phyloP scores from a whole-genome alignment of 495 filamentous ascomycete genomes.

The Neurospora sp. region DNA sequence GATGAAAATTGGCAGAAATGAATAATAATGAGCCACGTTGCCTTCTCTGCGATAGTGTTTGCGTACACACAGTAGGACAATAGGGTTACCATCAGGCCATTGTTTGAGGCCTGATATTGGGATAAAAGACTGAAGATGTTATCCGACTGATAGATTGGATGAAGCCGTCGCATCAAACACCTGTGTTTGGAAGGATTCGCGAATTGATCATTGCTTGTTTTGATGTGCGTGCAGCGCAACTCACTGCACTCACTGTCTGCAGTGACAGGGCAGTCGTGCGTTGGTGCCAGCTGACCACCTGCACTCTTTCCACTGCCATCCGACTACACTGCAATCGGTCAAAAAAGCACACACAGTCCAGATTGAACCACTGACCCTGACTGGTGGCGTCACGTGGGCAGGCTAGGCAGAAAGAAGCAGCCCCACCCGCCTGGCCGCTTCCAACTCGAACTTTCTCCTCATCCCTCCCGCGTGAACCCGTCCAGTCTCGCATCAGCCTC shows the following conservation, averaged over 20 bases:
- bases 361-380: neutral
- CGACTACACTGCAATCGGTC: neutral
- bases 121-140: neutral
- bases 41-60: neutral
- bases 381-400: constrained; percentile 18
- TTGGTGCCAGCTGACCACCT: neutral
- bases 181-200: neutral
- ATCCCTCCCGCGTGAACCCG: constrained; percentile 22
- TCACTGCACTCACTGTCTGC: neutral
- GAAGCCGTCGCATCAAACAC: too few relatives aligned
- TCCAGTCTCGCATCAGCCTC: constrained; percentile 18
- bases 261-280: neutral
- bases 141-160: too few relatives aligned
- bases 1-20: neutral
- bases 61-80: neutral
- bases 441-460: constrained; percentile 26
- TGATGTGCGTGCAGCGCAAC: neutral
- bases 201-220: neutral
- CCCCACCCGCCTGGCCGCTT: constrained; percentile 11
- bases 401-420: constrained; percentile 9
- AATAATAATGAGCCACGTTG: neutral
- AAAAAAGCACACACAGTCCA: neutral
- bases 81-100: neutral
- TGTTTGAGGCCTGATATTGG: neutral
- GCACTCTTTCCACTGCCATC: neutral